Base-by-base conservation (phyloP, 345 rosid genomes). In the Hirschfeldia incana region DNA sequence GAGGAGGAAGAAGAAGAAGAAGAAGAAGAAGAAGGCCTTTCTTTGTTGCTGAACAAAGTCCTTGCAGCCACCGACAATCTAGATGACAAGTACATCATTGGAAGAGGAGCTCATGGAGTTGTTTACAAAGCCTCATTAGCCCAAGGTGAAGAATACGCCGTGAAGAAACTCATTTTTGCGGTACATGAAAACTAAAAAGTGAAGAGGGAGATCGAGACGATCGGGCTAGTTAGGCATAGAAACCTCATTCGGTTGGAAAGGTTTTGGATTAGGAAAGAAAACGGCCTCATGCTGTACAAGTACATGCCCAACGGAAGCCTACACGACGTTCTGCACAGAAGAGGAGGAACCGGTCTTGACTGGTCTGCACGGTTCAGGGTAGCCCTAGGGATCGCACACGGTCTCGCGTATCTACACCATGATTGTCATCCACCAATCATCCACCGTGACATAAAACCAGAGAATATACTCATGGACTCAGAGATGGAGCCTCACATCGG, bases 251-350 rank as follows among this genome's bases (percentile, higher is more conserved):
- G 78, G 57, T 76, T 92, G 82, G 97, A 92, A 76, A 87, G 87
- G 21, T 92, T 88, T 81, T 94, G 96, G 97, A 58, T 85, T 17
- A 77, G 87, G 72, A 86, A 85, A 76, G 94, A 94, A 58, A 73
- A 80, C 60, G 97, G 97, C 6, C 60, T 90, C 32, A 76, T 94
- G 78, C 66, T 94, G 60, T 92, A 92, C 77, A 80, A 69, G 36
- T 87, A 83, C 88, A 90, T 94, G 97, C 85, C 84, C 37, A 89
- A 89, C 61, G 95, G 97, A 69, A 94, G 96, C 85, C 87, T 94
- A 30, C 68, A 69, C 32, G 97, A 89, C 27, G 85, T 83, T 73
- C 77, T 94, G 53, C 92, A 89, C 42, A 81, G 61, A 65, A 60
- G 3, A 4, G 77, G 74, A 15, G 76, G 59, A 77, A 57, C 53